Conservation (phyloP, 345 rosid species). For the Dovyalis caffra region DNA sequence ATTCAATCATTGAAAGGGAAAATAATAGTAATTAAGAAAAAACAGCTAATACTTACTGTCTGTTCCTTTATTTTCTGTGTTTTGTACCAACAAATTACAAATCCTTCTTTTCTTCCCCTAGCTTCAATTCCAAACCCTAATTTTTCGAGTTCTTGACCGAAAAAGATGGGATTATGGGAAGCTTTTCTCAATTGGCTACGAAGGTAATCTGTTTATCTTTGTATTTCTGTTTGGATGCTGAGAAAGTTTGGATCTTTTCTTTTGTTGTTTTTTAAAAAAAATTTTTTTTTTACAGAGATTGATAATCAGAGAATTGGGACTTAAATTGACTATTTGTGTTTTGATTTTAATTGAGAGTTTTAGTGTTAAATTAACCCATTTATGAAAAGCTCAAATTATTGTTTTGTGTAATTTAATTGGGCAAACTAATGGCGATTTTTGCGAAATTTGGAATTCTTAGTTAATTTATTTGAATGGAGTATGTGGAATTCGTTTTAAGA, state of each 20-base stretch:
- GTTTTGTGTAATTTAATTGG: background rate
- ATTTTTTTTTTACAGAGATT: background rate
- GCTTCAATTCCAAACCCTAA: conserved; percentile 8
- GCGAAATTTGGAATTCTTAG: background rate
- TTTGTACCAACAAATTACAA: background rate
- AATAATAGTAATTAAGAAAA: background rate
- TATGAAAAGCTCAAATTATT: background rate
- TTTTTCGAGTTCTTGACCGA: background rate
- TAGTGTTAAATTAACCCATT: background rate
- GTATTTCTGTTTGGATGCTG: conserved; percentile 7
- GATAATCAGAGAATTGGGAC: background rate
- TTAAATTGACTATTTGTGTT: background rate
- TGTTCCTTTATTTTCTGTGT: background rate
- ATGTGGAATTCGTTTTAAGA: background rate
- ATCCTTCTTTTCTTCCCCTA: background rate
- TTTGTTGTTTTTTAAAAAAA: background rate
- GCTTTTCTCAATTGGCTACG: conserved; percentile 42
- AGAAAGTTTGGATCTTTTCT: background rate
- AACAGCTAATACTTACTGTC: background rate
- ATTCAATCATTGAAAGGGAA: background rate
- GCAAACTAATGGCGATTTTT: background rate
- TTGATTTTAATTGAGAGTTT: background rate
- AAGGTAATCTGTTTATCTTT: conserved; percentile 22
- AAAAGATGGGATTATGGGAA: conserved; percentile 40
- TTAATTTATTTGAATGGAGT: background rate